Percentiles rank a stretch among this genome's conserved stretches.
Evolutionary conservation across 371 early-diverging fungal genomes (phyloP).

Genomic region (Zychaea mexicana): DNA sequence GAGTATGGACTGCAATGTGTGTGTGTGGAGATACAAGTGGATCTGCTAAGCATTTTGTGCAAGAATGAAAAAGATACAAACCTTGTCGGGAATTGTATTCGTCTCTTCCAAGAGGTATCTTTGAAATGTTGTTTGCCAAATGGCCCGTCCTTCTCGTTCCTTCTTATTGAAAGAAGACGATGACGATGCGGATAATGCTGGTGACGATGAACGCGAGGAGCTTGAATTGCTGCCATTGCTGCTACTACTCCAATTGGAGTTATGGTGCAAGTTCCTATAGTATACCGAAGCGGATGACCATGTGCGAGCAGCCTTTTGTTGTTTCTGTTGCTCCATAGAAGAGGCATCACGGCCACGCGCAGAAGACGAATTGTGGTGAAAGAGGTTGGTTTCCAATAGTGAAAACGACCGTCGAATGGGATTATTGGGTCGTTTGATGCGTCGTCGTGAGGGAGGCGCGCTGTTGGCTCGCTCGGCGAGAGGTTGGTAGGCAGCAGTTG

Average conservation of each 20-base stretch:
- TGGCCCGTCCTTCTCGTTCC: conserved; percentile 18
- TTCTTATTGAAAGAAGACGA: conserved; percentile 11
- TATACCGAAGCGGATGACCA: background rate
- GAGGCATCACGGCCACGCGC: background rate
- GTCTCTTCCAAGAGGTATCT: conserved; percentile 10
- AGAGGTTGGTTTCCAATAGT: conserved; percentile 32
- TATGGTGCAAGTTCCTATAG: background rate
- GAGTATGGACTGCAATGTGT: background rate
- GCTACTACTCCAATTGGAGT: background rate
- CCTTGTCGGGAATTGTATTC: conserved; percentile 6
- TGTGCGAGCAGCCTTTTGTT: background rate
- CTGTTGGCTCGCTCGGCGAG: too few species aligned
- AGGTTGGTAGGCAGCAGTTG: too few species aligned
- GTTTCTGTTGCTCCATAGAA: conserved; percentile 5
- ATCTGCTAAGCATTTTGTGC: too few species aligned
- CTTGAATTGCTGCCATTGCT: too few species aligned
- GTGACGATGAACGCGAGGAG: conserved; percentile 6
- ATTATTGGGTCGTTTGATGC: conserved; percentile 5
- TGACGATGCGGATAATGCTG: background rate
- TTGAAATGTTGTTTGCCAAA: conserved; percentile 20
- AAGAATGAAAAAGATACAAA: background rate
- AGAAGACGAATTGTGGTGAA: background rate
- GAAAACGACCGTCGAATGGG: conserved; percentile 37
- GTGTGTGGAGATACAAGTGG: background rate
- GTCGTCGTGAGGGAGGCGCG: background rate